phyloP scores from a whole-genome alignment of 2,329 filamentous ascomycete species.

The Talaromyces marneffei region DNA sequence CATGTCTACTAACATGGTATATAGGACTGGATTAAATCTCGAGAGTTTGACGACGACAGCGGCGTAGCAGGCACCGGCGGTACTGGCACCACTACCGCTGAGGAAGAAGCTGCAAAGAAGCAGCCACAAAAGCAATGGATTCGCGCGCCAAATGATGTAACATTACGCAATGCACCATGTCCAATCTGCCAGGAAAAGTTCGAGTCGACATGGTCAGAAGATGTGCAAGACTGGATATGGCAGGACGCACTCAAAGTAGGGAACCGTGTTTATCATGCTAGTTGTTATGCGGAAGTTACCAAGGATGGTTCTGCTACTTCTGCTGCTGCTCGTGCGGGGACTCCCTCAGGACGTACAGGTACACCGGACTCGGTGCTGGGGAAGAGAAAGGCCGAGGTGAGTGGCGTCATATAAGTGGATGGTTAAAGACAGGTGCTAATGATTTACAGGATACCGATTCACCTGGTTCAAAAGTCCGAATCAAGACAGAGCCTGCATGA shows the following conservation, averaged over 20 bases:
- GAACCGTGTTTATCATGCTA: slow-evolving; percentile 78
- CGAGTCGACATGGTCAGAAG: slow-evolving; percentile 84
- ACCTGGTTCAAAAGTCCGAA: slow-evolving; percentile 32
- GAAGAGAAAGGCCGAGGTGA: slow-evolving; percentile 68
- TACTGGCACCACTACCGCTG: slow-evolving; percentile 36
- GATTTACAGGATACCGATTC: slow-evolving; percentile 29
- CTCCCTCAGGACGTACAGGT: slow-evolving; percentile 36
- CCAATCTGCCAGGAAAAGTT: slow-evolving; percentile 96
- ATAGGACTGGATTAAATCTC: slow-evolving; percentile 83
- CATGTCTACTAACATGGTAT: not conserved
- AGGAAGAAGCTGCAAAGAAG: slow-evolving; percentile 42
- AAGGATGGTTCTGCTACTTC: slow-evolving; percentile 53
- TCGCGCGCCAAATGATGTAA: slow-evolving; percentile 71
- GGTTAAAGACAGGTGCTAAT: not conserved
- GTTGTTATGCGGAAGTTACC: slow-evolving; percentile 77
- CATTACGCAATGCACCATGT: slow-evolving; percentile 70
- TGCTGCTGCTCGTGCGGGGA: slow-evolving; percentile 21
- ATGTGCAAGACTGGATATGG: slow-evolving; percentile 96
- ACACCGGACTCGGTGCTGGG: slow-evolving; percentile 63
- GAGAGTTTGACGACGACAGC: slow-evolving; percentile 67
- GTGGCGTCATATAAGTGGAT: slow-evolving; percentile 4
- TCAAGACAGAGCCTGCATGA: slow-evolving; percentile 36
- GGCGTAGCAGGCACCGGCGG: slow-evolving; percentile 36
- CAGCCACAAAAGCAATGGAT: slow-evolving; percentile 66
- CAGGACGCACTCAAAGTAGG: slow-evolving; percentile 77